Conservation (phyloP, 768 basidiomycete species). For the Tricholoma matsutake region DNA sequence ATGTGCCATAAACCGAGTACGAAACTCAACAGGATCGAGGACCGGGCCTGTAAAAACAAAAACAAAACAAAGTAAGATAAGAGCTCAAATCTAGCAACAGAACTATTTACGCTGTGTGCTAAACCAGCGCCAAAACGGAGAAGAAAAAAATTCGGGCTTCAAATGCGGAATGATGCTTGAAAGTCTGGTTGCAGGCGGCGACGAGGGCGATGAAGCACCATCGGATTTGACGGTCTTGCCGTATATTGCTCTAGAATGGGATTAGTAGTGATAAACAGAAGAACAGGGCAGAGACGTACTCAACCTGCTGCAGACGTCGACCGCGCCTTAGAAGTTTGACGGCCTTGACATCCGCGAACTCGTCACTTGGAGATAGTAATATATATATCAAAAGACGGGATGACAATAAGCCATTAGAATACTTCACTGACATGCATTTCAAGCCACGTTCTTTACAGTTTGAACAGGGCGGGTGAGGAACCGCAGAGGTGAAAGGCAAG, state of each 20-base stretch:
- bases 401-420: slow-evolving; percentile 1
- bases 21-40: slow-evolving; percentile 78
- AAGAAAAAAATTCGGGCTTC: slow-evolving; percentile 75
- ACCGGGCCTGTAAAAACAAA: slow-evolving; percentile 62
- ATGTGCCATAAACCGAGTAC: slow-evolving; percentile 67
- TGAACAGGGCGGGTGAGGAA: slow-evolving; percentile 61
- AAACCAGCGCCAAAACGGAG: slow-evolving; percentile 83
- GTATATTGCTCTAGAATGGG: slow-evolving; percentile 61
- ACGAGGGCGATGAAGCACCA: slow-evolving; percentile 28
- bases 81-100: neutral
- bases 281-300: slow-evolving; percentile 45
- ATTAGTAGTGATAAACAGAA: slow-evolving; percentile 9
- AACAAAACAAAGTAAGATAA: neutral
- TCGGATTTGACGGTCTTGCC: slow-evolving; percentile 59
- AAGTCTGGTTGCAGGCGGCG: slow-evolving; percentile 36
- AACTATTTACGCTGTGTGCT: slow-evolving; percentile 69
- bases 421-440: slow-evolving; percentile 84
- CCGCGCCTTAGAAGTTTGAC: slow-evolving; percentile 82
- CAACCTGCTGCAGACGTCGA: slow-evolving; percentile 78
- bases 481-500: slow-evolving; percentile 50
- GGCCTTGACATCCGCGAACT: slow-evolving; percentile 88
- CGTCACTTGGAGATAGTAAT: slow-evolving; percentile 57
- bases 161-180: slow-evolving; percentile 67
- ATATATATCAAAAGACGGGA: slow-evolving; percentile 4
- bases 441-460: slow-evolving; percentile 88